Evolutionary conservation across 805 yeast genomes (phyloP).

Genomic region (Wickerhamiella kurtzmanii): DNA sequence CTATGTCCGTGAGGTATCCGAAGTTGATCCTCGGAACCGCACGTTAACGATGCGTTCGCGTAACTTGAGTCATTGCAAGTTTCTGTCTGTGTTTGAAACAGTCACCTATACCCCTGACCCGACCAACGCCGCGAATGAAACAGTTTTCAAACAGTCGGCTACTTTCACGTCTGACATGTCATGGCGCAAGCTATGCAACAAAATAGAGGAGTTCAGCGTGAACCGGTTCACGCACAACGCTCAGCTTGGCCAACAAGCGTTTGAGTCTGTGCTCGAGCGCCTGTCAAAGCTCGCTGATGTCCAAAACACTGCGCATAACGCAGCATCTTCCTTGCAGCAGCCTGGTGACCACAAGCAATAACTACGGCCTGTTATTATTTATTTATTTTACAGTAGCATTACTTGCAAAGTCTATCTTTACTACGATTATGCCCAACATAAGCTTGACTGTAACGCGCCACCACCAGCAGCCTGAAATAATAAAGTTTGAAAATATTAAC

Average conservation of each 20-base stretch:
- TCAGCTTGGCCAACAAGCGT: constrained; percentile 63
- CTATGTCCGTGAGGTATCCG: constrained; percentile 79
- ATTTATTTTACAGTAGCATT: background rate
- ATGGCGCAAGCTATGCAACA: constrained; percentile 55
- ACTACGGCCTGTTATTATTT: background rate
- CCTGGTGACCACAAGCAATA: background rate
- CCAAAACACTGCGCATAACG: background rate
- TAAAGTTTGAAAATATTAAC: too few relatives aligned
- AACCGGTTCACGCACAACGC: constrained; percentile 86
- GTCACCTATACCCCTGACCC: constrained; percentile 70
- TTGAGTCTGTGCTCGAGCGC: constrained; percentile 53
- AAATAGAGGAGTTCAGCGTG: constrained; percentile 84
- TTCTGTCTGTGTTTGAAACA: constrained; percentile 71
- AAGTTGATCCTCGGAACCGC: constrained; percentile 53
- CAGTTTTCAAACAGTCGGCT: constrained; percentile 69
- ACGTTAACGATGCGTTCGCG: constrained; percentile 71
- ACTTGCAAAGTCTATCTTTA: background rate
- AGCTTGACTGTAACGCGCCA: too few relatives aligned
- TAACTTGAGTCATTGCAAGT: constrained; percentile 66
- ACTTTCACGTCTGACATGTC: constrained; percentile 77
- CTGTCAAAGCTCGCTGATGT: background rate
- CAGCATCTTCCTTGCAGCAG: background rate
- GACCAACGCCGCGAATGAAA: constrained; percentile 34
- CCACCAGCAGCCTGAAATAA: too few relatives aligned
- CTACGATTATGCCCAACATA: too few relatives aligned